Evolutionary conservation across 2,329 filamentous ascomycete species (phyloP), one percentile per base, ranked within the genome.

Genomic region (Ophiostoma piceae): DNA sequence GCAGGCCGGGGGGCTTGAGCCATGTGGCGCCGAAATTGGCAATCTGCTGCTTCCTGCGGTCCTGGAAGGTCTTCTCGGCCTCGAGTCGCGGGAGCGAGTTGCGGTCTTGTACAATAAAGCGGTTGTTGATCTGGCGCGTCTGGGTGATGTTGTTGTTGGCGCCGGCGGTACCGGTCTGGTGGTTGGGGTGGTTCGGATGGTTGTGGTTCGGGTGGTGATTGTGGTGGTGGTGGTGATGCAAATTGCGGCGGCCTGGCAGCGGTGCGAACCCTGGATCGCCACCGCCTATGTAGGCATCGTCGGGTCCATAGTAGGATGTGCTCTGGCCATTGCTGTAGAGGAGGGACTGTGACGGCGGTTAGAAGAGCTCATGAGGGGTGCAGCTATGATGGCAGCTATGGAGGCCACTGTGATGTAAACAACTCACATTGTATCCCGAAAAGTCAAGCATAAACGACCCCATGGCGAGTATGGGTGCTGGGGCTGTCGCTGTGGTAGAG

Each of bases 1-100:
- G 79, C 69, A 97, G 85, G 8, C 94, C 95, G 0, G 92, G 93
- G 0, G 95, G 95, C 71, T 90, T 91, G 70, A 99, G 89, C 95
- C 95, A 99, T 64, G 86, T 87, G 74, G 89, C 91, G 71, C 95
- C 95, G 77, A 96, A 97, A 76, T 93, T 91, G 66, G 90, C 87
- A 39, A 98, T 90, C 74, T 94, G 92, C 66, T 87, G 81, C 76
- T 94, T 92, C 66, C 94, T 92, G 9, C 90, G 85, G 69, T 89
- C 86, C 73, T 96, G 85, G 71, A 88, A 85, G 72, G 88, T 85
- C 80, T 98, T 95, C 77, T 97, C 94, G 60, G 87, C 81, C 35
- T 86, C 84, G 12, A 97, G 86, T 1, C 89, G 84, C 11, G 90
- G 86, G 3, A 97, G 87, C 1, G 85, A 83, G 35, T 89, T 84